Base-by-base conservation (phyloP, 1,284 basidiomycete species). In the Ceratobasidium theobromae region DNA sequence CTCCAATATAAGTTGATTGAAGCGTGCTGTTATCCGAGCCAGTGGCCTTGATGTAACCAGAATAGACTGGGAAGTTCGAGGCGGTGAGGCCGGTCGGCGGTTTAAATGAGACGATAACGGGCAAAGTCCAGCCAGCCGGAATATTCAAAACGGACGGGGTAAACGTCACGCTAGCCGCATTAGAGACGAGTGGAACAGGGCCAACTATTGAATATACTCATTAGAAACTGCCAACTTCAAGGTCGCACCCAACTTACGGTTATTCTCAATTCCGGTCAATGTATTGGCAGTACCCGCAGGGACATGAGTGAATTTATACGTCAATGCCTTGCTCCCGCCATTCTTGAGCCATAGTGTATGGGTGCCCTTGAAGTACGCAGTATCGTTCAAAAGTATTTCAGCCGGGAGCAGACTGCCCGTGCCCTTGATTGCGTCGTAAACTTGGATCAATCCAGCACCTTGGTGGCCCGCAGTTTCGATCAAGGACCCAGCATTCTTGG, bases 371-470 rank as follows among this genome's bases (percentile, higher is more conserved):
- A 75, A 71, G 73, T 87, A 76, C 0, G 82, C 80, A 0, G 88
- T 90, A 74, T 90, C 88, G 73, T 90, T 92, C 57, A 89, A 76
- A 67, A 85, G 75, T 25, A 90, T 75, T 72, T 86, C 81, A 3
- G 82, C 79, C 3, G 86, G 87, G 2, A 80, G 80, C 33, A 90
- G 76, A 23, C 81, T 71, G 3, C 85, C 84, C 9, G 78, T 80
- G 1, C 81, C 77, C 69, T 82, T 79, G 53, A 89, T 76, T 0
- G 88, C 87, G 66, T 82, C 79, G 75, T 81, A 86, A 11, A 84
- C 82, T 70, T 90, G 79, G 66, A 90, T 78, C 57, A 88, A 73
- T 21, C 88, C 89, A 21, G 86, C 81, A 38, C 89, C 89, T 69
- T 86, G 84, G 60, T 84, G 82, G 1, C 84, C 81, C 5, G 84